Base-by-base conservation (phyloP, 2,329 filamentous ascomycete species). In the Metarhizium anisopliae region DNA sequence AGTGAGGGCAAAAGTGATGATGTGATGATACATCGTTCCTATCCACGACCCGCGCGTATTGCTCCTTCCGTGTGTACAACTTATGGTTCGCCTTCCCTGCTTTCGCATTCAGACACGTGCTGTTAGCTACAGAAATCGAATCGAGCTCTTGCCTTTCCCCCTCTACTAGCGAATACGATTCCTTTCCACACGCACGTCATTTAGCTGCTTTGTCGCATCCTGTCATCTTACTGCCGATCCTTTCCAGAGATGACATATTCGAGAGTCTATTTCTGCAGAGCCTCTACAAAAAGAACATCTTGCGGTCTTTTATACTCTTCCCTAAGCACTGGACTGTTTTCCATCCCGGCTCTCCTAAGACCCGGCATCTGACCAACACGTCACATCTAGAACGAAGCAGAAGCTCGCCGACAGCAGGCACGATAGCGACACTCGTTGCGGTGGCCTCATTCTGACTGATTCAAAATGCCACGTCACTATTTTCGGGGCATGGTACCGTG, bases 401-500 rank as follows among this genome's bases (percentile, higher is more conserved):
- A 40, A 16, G 1, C 35, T 36, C 8, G 35, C 13, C 38, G 38
- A 16, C 38, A 16, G 38, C 38, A 16, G 13, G 38, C 38, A 16
- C 38, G 13, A 11, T 16, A 16, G 38, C 14, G 5, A 11, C 38
- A 14, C 14, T 14, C 38, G n/a, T 20, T 45, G 18, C 18, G n/a
- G 4, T 45, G 16, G 6, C n/a, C 6, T 25, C 42, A 29, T 5
- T 38, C 51, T 40, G 5, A 10, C 2, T 40, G 16, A 10, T 50
- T 32, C 40, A 55, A 42, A 32, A 60, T 61, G 59, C 51, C 53
- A 4, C 32, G 20, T 38, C 55, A 18, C 11, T 18, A 18, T 30
- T 35, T 30, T 29, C 51, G 20, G 29, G 10, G n/a, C 25, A 30
- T 43, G 11, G 14, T 57, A 3, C 18, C 53, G 35, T 29, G 18